Evolutionary conservation across 2,329 filamentous ascomycete genomes (phyloP), one percentile per base, ranked within the genome.

Genomic region (Aureobasidium uvarum): DNA sequence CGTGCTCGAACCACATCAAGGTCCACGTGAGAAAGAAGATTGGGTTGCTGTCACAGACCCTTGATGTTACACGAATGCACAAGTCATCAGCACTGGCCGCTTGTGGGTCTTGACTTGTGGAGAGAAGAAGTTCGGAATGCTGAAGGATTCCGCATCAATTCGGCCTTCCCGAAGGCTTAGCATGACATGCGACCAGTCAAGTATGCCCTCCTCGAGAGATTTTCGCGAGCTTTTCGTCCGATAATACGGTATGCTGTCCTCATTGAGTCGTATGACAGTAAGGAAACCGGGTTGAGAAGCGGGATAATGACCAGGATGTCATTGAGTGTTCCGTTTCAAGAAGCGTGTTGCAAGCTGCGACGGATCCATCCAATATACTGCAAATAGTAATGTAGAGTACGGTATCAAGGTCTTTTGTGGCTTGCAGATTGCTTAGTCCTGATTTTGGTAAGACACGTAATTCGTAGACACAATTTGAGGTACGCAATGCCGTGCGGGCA

Each of bases 271-370:
- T 13, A 62, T 38, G 43, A 50, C 39, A 25, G 7, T 23, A 13
- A 28, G 14, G 14, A 16, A 50, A 62, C 58, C 58, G n/a, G 58
- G 58, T 62, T 62, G 31, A 2, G 23, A 16, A 50, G 33, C 14
- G 58, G 58, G 14, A 62, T 10, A 62, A n/a, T 1, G 31, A 50
- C 58, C 28, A 62, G 58, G 31, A 28, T 62, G 31, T 50, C 13
- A 14, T 62, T 62, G 45, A 50, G 20, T 38, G 20, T 62, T 50
- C 33, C 50, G 58, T 62, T 62, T 62, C 58, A 62, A 18, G 45
- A 62, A 48, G 58, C 58, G 58, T 62, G 58, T 62, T 39, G 58
- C 58, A 62, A 45, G 20, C 58, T 39, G 58, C 39, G 55, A 46
- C 55, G 20, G 20, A 55, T 28, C 20, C 52, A 28, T 10, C 31